A percentile compares a stretch with the other conserved stretches of the same genome.
These are phyloP conservation scores for Fusarium chlamydosporum DNA, from an alignment of 2,329 filamentous ascomycete genomes.

Conservation along the genomic window DNA sequence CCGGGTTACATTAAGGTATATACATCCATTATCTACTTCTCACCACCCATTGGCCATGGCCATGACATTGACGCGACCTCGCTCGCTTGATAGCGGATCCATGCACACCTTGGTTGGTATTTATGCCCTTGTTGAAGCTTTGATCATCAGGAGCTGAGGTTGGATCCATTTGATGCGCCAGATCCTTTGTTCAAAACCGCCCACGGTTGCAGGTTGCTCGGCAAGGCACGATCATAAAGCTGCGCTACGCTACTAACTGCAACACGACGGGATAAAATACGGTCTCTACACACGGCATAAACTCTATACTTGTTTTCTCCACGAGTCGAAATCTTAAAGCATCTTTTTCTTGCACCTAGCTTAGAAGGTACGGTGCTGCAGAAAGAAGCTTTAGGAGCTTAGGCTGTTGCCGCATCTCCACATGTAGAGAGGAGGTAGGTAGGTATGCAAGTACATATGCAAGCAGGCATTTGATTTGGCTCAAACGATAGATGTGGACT, in stretches of 20 bases:
- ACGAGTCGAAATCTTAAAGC: constrained; percentile 3
- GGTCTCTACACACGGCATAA: constrained; percentile 7
- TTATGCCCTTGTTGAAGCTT: constrained; percentile 18
- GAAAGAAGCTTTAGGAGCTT: constrained; percentile 27
- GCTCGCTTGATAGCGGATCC: constrained; percentile 18
- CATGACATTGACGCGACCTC: constrained; percentile 12
- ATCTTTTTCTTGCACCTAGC: not conserved
- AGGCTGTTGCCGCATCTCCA: constrained; percentile 24
- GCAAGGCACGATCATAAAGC: constrained; percentile 10
- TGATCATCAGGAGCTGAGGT: constrained; percentile 28
- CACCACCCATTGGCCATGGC: not conserved
- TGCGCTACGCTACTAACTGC: not conserved
- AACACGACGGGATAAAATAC: not conserved
- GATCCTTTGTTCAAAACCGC: constrained; percentile 21
- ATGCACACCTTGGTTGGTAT: constrained; percentile 3
- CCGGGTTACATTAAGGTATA: not conserved
- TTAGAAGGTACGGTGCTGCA: not conserved
- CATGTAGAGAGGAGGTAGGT: constrained; percentile 3
- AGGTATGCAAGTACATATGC: constrained; percentile 13
- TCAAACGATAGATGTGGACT: constrained; percentile 22
- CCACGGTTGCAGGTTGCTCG: constrained; percentile 19
- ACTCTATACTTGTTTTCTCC: not conserved
- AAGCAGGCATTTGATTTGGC: constrained; percentile 23
- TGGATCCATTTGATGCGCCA: constrained; percentile 25
- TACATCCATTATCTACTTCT: not conserved